phyloP scores from a whole-genome alignment of 257 asterid genomes.

The Parsonsia alboflavescens region DNA sequence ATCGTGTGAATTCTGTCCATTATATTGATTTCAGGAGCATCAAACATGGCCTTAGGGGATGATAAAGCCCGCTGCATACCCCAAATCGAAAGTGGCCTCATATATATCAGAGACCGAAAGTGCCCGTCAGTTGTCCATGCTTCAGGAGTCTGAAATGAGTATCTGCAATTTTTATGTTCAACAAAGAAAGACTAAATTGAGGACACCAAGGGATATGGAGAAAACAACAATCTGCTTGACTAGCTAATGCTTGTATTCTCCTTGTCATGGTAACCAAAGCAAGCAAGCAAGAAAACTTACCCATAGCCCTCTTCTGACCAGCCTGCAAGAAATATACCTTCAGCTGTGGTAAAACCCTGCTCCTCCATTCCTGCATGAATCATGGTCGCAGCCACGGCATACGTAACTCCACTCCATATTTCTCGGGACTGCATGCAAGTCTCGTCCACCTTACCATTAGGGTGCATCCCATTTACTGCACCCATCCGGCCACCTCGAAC shows the following conservation, averaged over 20 bases:
- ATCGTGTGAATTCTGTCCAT: conserved; percentile 54
- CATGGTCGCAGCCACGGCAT: conserved; percentile 91
- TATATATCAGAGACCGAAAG: conserved; percentile 84
- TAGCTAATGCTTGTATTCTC: neutral
- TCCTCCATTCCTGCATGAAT: conserved; percentile 95
- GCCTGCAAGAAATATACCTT: conserved; percentile 89
- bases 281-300: conserved; percentile 29
- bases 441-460: conserved; percentile 90
- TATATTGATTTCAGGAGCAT: conserved; percentile 42
- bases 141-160: conserved; percentile 91
- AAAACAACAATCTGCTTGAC: neutral
- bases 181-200: neutral
- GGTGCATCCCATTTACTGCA: conserved; percentile 98
- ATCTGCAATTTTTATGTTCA: conserved; percentile 45
- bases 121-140: conserved; percentile 94
- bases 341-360: conserved; percentile 85
- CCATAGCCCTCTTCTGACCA: conserved; percentile 99
- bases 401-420: conserved; percentile 94
- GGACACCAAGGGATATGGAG: neutral
- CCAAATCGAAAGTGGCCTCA: conserved; percentile 98
- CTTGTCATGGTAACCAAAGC: neutral
- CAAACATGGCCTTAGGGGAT: conserved; percentile 38
- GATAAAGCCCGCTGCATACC: conserved; percentile 90
- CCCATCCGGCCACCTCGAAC: conserved; percentile 85
- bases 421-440: conserved; percentile 99